phyloP scores from a whole-genome alignment of 2,329 filamentous ascomycete species.

The Colletotrichum abscissum region DNA sequence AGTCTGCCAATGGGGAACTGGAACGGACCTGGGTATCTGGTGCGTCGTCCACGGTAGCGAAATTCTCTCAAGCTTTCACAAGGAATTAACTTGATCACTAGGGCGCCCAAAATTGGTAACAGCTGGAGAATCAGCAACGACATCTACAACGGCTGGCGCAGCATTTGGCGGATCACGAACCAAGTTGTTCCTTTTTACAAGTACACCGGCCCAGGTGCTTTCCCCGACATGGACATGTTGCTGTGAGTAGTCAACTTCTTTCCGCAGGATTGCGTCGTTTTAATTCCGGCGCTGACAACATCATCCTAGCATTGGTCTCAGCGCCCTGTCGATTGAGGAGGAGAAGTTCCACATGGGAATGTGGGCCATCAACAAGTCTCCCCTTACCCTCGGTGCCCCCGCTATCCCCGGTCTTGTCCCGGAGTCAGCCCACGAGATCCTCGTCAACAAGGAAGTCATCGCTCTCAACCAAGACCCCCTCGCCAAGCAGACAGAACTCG shows the following conservation, averaged over 20 bases:
- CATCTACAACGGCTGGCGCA: constrained; percentile 62
- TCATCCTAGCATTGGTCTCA: constrained; percentile 55
- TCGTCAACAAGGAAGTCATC: constrained; percentile 65
- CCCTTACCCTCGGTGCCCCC: constrained; percentile 58
- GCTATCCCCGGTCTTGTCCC: constrained; percentile 52
- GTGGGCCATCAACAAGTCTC: constrained; percentile 64
- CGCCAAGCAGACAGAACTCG: constrained; percentile 61
- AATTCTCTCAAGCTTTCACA: background rate
- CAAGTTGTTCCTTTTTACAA: constrained; percentile 59
- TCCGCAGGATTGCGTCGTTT: background rate
- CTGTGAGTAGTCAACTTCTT: constrained; percentile 44
- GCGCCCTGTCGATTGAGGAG: constrained; percentile 55
- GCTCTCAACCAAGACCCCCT: constrained; percentile 68
- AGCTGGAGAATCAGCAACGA: constrained; percentile 65
- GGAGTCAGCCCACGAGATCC: constrained; percentile 51
- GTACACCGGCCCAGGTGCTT: constrained; percentile 57
- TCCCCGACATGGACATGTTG: constrained; percentile 65
- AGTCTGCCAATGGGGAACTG: constrained; percentile 65
- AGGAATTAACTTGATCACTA: background rate
- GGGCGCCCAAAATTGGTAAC: constrained; percentile 46
- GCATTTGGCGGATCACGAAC: constrained; percentile 63
- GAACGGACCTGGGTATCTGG: constrained; percentile 59
- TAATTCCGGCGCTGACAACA: background rate
- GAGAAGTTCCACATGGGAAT: constrained; percentile 64
- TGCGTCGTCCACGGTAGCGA: background rate